Base-by-base conservation (phyloP, 306 rosid species). In the Vachellia pachyceras region DNA sequence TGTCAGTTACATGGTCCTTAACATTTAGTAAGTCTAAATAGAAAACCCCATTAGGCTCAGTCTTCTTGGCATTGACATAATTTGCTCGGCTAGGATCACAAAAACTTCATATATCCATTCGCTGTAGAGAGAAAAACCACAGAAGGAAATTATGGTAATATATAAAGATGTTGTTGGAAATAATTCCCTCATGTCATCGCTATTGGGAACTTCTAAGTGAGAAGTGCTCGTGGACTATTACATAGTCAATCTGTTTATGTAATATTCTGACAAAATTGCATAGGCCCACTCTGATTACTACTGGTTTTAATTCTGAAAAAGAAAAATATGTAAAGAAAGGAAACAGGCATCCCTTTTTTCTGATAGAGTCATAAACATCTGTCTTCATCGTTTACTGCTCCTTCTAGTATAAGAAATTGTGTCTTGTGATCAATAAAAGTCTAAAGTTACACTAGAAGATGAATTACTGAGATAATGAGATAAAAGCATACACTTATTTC, bases 41-140 rank as follows among this genome's bases (percentile, higher is more conserved):
- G 82, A 87, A 87, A 73, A 75, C 78, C 39, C 81, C 75, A 36
- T 81, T 84, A 45, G 90, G 82, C 78, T 84, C 86, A 0, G 12
- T 57, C 47, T 65, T 79, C 47, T 75, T 80, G 1, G 29, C 25
- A 37, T 75, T 84, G 29, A 79, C 78, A 47, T 87, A 84, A 75
- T 87, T 86, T 20, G 84, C 71, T 6, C 86, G 87, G 64, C 81
- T 81, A 9, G 90, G 90, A 33, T 87, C 90, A 84, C 90, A 87
- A 78, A 82, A 47, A 46, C 82, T 85, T 57, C 71, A 82, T 58
- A 65, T 20, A 9, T 80, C 78, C 75, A 81, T 85, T 65, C 81
- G 61, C 84, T 87, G 82, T 60, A 75, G 3, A 42, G 78, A 63
- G 18, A 1, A 75, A 73, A 60, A 77, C 71, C n/a, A 72, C 39